Percentiles rank a stretch among this genome's conserved stretches.
Conservation (phyloP, 2,329 filamentous ascomycete genomes). For the Beauveria sp. region DNA sequence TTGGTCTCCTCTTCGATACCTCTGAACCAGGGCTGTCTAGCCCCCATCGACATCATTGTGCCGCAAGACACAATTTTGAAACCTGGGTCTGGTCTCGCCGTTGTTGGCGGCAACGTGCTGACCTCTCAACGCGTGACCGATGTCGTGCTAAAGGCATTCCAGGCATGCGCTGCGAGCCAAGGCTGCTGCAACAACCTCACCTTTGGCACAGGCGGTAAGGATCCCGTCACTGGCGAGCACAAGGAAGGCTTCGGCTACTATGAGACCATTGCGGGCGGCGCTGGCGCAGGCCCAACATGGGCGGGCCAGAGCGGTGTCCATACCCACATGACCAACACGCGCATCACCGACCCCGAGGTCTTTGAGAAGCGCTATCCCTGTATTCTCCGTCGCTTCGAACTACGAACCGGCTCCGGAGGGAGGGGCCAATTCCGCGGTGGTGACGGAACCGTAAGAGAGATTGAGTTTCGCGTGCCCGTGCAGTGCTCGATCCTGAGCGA, state of each 20-base stretch:
- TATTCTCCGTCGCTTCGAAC: constrained; percentile 59
- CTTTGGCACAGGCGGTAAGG: constrained; percentile 71
- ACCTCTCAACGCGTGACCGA: constrained; percentile 77
- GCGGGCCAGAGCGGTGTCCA: constrained; percentile 70
- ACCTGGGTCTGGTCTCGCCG: constrained; percentile 68
- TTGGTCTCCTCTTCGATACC: constrained; percentile 77
- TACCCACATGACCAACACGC: constrained; percentile 79
- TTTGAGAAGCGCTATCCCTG: constrained; percentile 67
- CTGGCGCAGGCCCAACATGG: constrained; percentile 66
- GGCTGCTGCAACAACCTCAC: constrained; percentile 82
- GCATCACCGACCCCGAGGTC: constrained; percentile 73
- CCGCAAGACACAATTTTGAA: constrained; percentile 66
- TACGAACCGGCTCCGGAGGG: constrained; percentile 57
- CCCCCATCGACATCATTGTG: constrained; percentile 67
- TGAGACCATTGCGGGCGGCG: constrained; percentile 75
- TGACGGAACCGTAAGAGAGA: constrained; percentile 69
- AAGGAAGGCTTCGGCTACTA: constrained; percentile 70
- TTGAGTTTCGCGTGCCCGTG: constrained; percentile 72
- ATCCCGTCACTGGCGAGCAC: constrained; percentile 42
- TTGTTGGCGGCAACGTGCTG: constrained; percentile 76
- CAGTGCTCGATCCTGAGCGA: constrained; percentile 76
- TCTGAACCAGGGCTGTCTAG: constrained; percentile 77
- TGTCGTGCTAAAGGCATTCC: constrained; percentile 73
- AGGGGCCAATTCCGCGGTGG: constrained; percentile 61
- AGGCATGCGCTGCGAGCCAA: constrained; percentile 69